Evolutionary conservation across 225 moss, liverwort and hornwort genomes (phyloP).

Genomic region (Bryum argenteum): DNA sequence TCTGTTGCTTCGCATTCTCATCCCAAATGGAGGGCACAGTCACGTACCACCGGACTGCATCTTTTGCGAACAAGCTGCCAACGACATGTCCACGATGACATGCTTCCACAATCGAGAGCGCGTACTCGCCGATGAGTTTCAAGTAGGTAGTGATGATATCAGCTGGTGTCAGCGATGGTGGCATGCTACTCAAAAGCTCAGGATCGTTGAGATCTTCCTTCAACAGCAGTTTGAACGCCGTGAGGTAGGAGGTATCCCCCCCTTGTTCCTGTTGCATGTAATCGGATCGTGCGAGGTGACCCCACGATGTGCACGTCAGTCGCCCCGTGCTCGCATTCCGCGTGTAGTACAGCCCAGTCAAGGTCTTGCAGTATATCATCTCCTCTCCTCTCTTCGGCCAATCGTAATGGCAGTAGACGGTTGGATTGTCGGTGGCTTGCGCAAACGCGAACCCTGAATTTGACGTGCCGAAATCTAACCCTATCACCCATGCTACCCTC

Average conservation of each 20-base stretch:
- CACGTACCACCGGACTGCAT: conserved; percentile 41
- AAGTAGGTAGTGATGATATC: neutral
- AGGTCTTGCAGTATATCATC: neutral
- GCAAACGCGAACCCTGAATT: neutral
- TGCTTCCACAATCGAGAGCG: neutral
- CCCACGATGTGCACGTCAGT: neutral
- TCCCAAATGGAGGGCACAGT: conserved; percentile 43
- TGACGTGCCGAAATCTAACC: neutral
- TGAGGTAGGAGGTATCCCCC: neutral
- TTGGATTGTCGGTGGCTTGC: neutral
- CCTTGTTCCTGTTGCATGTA: neutral
- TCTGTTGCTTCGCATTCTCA: conserved; percentile 30
- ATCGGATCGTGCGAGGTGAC: neutral
- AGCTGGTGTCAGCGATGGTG: neutral
- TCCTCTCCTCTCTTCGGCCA: neutral
- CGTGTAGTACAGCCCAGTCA: neutral
- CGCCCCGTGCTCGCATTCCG: neutral
- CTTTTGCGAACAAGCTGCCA: neutral
- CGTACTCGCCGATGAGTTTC: neutral
- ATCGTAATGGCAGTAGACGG: neutral
- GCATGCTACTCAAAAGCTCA: neutral
- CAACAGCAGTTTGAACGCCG: neutral
- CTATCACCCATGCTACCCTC: neutral
- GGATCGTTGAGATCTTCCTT: neutral
- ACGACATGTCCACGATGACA: too few relatives aligned